A percentile compares a stretch with the other conserved stretches of the same genome.
phyloP scores from a whole-genome alignment of 805 yeast genomes.

The Groenewaldozyma tartarivorans region DNA sequence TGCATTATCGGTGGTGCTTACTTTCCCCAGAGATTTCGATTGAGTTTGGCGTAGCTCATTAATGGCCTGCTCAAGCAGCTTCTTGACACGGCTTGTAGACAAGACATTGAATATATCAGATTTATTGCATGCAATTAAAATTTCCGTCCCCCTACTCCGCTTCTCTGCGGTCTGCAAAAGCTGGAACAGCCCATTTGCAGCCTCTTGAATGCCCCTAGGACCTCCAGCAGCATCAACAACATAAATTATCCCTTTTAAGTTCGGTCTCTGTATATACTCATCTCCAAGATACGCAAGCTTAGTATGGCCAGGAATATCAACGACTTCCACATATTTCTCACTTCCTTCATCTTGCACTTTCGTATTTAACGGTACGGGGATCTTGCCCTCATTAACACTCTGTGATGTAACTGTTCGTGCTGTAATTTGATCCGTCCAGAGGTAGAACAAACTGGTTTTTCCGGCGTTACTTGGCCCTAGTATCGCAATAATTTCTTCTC shows the following conservation, averaged over 20 bases:
- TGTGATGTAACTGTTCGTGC: conserved; percentile 40
- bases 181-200: conserved; percentile 50
- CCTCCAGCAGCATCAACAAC: conserved; percentile 68
- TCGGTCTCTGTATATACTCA: conserved; percentile 26
- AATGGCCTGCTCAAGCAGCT: conserved; percentile 55
- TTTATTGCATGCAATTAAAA: conserved; percentile 75
- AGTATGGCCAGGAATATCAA: conserved; percentile 85
- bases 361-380: conserved; percentile 30
- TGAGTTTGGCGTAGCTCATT: conserved; percentile 42
- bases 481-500: conserved; percentile 46
- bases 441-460: conserved; percentile 48
- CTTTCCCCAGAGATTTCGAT: conserved; percentile 39
- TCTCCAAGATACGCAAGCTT: conserved; percentile 55
- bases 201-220: conserved; percentile 37
- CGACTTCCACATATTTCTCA: conserved; percentile 40
- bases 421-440: conserved; percentile 23
- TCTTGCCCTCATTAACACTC: conserved; percentile 29
- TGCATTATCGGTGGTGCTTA: conserved; percentile 24
- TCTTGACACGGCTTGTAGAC: conserved; percentile 52
- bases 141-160: conserved; percentile 59
- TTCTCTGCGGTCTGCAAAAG: conserved; percentile 55
- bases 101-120: conserved; percentile 76
- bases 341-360: conserved; percentile 23
- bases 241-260: conserved; percentile 57
- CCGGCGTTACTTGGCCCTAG: conserved; percentile 60